phyloP scores from a whole-genome alignment of 2,329 filamentous ascomycete species.

The Hypoxylon sp. region DNA sequence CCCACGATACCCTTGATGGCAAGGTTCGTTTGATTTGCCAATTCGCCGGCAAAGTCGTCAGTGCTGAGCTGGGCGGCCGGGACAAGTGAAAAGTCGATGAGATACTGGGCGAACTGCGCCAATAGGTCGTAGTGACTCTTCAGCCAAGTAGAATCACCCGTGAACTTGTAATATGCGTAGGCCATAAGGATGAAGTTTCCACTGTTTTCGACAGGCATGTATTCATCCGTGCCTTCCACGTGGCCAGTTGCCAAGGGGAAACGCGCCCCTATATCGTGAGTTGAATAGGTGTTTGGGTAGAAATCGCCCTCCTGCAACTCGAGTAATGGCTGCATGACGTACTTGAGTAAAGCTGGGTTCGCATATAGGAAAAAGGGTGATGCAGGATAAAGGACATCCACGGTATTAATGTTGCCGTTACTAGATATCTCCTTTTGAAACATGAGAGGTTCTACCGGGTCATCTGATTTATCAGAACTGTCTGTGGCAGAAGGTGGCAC shows the following conservation, averaged over 20 bases:
- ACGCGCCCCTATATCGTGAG: conserved; percentile 79
- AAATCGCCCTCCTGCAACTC: conserved; percentile 85
- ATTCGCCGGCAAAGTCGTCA: conserved; percentile 80
- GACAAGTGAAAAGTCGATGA: conserved; percentile 77
- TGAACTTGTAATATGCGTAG: conserved; percentile 54
- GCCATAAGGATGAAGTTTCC: conserved; percentile 84
- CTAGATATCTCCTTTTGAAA: conserved; percentile 90
- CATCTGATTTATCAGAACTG: conserved; percentile 1
- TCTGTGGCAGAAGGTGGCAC: conserved; percentile 66
- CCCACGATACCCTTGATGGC: conserved; percentile 85
- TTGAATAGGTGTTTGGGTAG: conserved; percentile 83
- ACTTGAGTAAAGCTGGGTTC: conserved; percentile 82
- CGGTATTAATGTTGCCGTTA: conserved; percentile 84
- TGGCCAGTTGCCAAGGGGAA: conserved; percentile 83
- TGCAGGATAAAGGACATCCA: conserved; percentile 87
- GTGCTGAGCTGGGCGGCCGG: conserved; percentile 80
- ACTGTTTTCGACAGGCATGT: conserved; percentile 81
- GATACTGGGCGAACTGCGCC: conserved; percentile 79
- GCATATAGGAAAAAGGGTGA: conserved; percentile 89
- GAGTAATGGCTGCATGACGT: conserved; percentile 81
- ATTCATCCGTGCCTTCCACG: conserved; percentile 75
- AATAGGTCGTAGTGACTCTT: conserved; percentile 72
- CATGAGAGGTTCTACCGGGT: conserved; percentile 73
- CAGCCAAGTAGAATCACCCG: conserved; percentile 54
- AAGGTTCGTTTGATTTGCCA: conserved; percentile 80